These are phyloP conservation scores for Pichia inconspicua DNA, from an alignment of 1,139 yeast genomes.

Conservation along the genomic window DNA sequence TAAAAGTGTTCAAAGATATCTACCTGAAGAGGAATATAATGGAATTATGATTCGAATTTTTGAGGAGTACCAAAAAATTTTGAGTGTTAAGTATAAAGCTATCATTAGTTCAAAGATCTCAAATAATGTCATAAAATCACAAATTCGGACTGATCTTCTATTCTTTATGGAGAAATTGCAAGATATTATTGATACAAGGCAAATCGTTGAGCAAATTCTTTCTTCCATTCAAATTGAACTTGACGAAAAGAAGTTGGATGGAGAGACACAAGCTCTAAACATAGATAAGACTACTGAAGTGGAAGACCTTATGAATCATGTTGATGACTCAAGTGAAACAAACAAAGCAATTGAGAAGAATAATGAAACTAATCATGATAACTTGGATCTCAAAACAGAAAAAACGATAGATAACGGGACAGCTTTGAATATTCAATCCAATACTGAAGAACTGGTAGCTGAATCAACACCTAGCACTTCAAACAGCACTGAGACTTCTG, in stretches of 20 bases:
- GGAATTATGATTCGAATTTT: constrained; percentile 49
- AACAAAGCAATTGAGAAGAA: too few relatives aligned
- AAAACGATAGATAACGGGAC: too few relatives aligned
- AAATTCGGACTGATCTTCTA: constrained; percentile 51
- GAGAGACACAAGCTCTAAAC: background rate
- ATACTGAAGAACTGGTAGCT: too few relatives aligned
- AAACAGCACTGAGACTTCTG: too few relatives aligned
- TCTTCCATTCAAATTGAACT: background rate
- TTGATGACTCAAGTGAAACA: too few relatives aligned
- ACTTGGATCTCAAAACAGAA: too few relatives aligned
- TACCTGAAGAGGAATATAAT: constrained; percentile 46
- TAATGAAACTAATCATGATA: too few relatives aligned
- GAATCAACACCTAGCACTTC: too few relatives aligned
- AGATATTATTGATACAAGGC: constrained; percentile 48
- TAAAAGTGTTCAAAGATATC: constrained; percentile 50
- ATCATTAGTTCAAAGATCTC: constrained; percentile 28
- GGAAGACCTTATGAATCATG: too few relatives aligned
- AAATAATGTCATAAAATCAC: constrained; percentile 14
- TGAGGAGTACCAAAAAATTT: constrained; percentile 49
- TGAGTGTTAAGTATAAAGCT: constrained; percentile 42
- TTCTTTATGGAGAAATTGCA: constrained; percentile 55
- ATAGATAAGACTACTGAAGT: too few relatives aligned
- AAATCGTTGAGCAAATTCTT: constrained; percentile 56
- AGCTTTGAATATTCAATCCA: too few relatives aligned
- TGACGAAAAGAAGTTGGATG: background rate